Evolutionary conservation across 2,329 filamentous ascomycete genomes (phyloP), one percentile per base, ranked within the genome.

Genomic region (Colletotrichum tabaci): DNA sequence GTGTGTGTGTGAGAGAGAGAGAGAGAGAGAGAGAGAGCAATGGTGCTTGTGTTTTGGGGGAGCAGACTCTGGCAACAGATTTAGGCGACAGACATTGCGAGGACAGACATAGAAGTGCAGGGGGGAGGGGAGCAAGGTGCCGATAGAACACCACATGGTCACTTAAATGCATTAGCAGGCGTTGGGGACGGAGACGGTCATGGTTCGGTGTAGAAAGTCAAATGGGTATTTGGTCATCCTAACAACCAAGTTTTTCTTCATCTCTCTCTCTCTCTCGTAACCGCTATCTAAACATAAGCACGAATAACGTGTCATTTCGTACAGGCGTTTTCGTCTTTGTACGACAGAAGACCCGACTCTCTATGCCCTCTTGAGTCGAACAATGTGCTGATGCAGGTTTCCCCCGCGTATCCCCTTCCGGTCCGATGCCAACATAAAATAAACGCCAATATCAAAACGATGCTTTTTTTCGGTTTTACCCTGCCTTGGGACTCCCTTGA

Each of bases 101-200:
- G 8, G 9, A 26, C 13, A 50, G 55, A 52, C 18, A 52, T 57
- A 55, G 35, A 50, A 30, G 46, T 21, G 26, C 42, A 62, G 49
- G 42, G 2, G 35, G 38, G 13, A 52, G 2, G 35, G 38, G 8
- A 16, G 38, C 10, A 26, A 26, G 64, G 50, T 44, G 23, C 68
- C 23, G 38, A 26, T 12, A 21, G 23, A 53, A 35, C 30, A 35
- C 30, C 23, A 60, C 60, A 44, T 38, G 49, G 55, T 61, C 42
- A 61, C 21, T 55, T 18, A 42, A 8, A 72, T 71, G 74, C 74
- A 75, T 75, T 73, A 63, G 61, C 60, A 63, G 73, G 73, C 73
- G 73, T 74, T 74, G 73, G 70, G 67, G 60, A 49, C 38, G 61
- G 66, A 52, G 55, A 66, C 16, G 55, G 50, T 56, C 55, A 15